Evolutionary conservation across 306 rosid species (phyloP).

Genomic region (Quillaja saponaria): DNA sequence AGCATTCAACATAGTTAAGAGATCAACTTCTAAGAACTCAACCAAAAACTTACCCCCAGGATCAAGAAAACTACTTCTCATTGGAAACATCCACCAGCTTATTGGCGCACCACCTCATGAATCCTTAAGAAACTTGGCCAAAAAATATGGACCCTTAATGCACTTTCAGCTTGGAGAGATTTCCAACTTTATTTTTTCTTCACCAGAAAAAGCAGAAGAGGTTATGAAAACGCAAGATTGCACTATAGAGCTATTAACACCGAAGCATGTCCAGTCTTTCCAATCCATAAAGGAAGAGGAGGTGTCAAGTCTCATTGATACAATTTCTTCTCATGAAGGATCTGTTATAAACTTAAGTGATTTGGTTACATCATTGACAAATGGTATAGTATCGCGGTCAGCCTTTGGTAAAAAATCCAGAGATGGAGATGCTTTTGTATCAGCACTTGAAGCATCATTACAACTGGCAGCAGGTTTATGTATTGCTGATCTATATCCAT

Average conservation of each 20-base stretch:
- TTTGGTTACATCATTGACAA: background rate
- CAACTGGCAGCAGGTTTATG: background rate
- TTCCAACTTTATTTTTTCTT: constrained; percentile 1
- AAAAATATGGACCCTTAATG: no score
- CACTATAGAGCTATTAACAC: no score
- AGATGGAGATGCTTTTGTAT: background rate
- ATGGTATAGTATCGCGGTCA: background rate
- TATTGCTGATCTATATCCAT: constrained; percentile 1
- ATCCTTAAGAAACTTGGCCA: constrained; percentile 19
- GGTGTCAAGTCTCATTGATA: background rate
- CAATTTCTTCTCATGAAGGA: background rate
- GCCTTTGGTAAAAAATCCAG: no score
- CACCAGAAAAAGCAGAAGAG: constrained; percentile 26
- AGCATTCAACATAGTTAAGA: background rate
- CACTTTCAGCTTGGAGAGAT: constrained; percentile 14
- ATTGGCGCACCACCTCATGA: constrained; percentile 17
- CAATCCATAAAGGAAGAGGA: no score
- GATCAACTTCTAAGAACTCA: no score
- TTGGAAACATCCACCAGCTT: constrained; percentile 15
- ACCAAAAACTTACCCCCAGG: background rate
- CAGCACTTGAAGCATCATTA: background rate
- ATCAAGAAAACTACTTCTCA: background rate
- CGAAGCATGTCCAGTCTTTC: no score
- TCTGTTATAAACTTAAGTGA: background rate
- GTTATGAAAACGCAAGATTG: constrained; percentile 20